Percentiles rank a stretch among this genome's conserved stretches.
These are phyloP conservation scores for Spatholobus suberectus DNA, from an alignment of 306 rosid species.

Conservation along the genomic window DNA sequence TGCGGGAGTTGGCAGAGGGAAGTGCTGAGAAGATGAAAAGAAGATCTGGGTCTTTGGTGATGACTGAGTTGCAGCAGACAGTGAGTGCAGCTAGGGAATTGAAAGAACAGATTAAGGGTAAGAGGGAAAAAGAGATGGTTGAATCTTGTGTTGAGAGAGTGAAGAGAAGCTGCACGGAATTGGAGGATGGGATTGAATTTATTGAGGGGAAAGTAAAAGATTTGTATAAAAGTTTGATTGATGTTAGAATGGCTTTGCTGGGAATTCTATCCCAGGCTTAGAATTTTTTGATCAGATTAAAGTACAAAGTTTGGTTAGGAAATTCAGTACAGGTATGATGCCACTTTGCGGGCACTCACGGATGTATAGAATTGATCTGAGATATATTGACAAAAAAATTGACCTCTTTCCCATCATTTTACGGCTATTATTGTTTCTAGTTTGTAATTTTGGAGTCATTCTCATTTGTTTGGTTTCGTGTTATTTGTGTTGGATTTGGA, in stretches of 20 bases:
- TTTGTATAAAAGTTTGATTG: conserved; percentile 48
- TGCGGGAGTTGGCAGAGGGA: conserved; percentile 36
- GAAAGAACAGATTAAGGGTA: conserved; percentile 37
- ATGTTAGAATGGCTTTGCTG: conserved; percentile 55
- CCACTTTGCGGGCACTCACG: background rate
- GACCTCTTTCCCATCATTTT: background rate
- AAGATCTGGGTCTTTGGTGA: conserved; percentile 24
- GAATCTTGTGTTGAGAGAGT: conserved; percentile 34
- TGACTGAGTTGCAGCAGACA: conserved; percentile 39
- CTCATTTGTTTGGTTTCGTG: background rate
- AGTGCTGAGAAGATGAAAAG: conserved; percentile 35
- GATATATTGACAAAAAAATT: conserved; percentile 17
- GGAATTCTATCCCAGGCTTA: conserved; percentile 53
- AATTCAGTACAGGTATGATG: conserved; percentile 5
- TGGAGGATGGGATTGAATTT: conserved; percentile 44
- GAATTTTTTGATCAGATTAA: background rate
- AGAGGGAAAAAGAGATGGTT: conserved; percentile 24
- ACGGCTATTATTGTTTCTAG: background rate
- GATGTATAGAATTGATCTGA: conserved; percentile 25
- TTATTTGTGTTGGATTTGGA: conserved; percentile 3
- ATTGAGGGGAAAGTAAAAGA: conserved; percentile 49
- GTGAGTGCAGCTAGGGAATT: conserved; percentile 35
- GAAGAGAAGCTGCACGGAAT: conserved; percentile 28
- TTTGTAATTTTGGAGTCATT: background rate
- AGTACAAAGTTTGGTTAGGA: conserved; percentile 25